A percentile compares a stretch with the other conserved stretches of the same genome.
phyloP scores from a whole-genome alignment of 768 basidiomycete species.

The Calocybe cyanea region DNA sequence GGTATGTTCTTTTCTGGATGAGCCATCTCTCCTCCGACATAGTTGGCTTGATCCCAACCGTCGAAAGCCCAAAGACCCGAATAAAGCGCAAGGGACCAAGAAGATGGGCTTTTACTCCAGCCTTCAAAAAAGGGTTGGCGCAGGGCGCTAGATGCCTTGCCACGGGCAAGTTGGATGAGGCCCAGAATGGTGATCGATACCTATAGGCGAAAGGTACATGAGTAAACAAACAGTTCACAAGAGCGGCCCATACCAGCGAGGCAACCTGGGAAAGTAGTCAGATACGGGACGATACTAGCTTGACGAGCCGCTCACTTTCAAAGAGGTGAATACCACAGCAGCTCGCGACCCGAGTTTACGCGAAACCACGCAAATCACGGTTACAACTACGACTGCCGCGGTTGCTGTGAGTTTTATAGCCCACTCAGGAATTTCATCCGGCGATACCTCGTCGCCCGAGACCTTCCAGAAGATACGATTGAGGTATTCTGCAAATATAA shows the following conservation, averaged over 20 bases:
- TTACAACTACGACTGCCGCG: constrained; percentile 67
- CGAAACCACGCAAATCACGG: constrained; percentile 74
- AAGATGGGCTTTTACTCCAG: constrained; percentile 74
- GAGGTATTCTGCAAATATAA: constrained; percentile 90
- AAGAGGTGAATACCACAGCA: constrained; percentile 80
- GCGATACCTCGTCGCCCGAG: constrained; percentile 65
- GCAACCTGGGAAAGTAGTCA: constrained; percentile 40
- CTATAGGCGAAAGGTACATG: constrained; percentile 30
- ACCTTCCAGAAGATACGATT: constrained; percentile 85
- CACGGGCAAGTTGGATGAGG: constrained; percentile 68
- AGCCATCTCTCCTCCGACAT: constrained; percentile 85
- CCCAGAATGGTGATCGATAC: constrained; percentile 75
- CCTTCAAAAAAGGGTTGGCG: constrained; percentile 64
- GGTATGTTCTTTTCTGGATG: constrained; percentile 86
- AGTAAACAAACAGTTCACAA: not conserved
- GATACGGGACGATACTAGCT: not conserved
- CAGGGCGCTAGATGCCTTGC: constrained; percentile 67
- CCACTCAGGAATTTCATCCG: constrained; percentile 83
- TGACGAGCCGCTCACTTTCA: constrained; percentile 55
- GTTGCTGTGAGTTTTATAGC: constrained; percentile 85
- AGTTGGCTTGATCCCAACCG: constrained; percentile 94
- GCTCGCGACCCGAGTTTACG: constrained; percentile 75
- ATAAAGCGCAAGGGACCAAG: constrained; percentile 91
- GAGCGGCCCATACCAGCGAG: constrained; percentile 50
- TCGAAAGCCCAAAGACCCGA: constrained; percentile 95